These are phyloP conservation scores for Chlorella sp. DNA, from an alignment of 139 green algal genomes.

Conservation along the genomic window DNA sequence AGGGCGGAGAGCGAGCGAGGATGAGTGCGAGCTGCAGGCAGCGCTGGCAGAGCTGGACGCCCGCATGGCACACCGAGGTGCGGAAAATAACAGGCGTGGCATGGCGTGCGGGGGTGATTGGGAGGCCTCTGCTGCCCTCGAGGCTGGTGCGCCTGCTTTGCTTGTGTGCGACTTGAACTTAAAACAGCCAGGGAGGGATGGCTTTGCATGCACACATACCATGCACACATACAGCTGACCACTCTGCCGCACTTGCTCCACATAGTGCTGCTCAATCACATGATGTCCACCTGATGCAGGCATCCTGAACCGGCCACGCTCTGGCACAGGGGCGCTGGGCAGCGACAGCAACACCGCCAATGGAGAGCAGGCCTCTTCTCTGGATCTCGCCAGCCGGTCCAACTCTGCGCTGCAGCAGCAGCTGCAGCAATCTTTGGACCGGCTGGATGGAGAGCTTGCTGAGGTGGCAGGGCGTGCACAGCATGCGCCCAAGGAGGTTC, in stretches of 20 bases:
- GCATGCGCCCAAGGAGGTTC: neutral
- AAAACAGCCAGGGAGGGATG: too few relatives aligned
- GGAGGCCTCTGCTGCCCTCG: too few relatives aligned
- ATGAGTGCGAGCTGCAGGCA: neutral
- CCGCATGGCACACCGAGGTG: neutral
- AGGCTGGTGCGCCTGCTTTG: too few relatives aligned
- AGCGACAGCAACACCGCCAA: neutral
- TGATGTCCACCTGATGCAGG: too few relatives aligned
- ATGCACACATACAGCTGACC: neutral
- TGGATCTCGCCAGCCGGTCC: neutral
- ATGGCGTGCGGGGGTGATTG: too few relatives aligned
- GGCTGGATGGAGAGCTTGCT: constrained; percentile 18
- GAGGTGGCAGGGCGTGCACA: neutral
- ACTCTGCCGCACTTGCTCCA: neutral
- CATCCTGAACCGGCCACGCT: too few relatives aligned
- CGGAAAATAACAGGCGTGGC: too few relatives aligned
- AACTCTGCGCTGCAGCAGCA: neutral
- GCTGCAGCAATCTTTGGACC: neutral
- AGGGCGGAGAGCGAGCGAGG: neutral
- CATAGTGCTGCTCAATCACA: neutral
- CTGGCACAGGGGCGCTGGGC: neutral
- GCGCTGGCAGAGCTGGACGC: neutral
- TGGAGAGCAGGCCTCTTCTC: neutral
- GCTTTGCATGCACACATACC: too few relatives aligned
- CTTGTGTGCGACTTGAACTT: too few relatives aligned